phyloP scores from a whole-genome alignment of 2,329 filamentous ascomycete genomes.

The Pestalotiopsis sp. region DNA sequence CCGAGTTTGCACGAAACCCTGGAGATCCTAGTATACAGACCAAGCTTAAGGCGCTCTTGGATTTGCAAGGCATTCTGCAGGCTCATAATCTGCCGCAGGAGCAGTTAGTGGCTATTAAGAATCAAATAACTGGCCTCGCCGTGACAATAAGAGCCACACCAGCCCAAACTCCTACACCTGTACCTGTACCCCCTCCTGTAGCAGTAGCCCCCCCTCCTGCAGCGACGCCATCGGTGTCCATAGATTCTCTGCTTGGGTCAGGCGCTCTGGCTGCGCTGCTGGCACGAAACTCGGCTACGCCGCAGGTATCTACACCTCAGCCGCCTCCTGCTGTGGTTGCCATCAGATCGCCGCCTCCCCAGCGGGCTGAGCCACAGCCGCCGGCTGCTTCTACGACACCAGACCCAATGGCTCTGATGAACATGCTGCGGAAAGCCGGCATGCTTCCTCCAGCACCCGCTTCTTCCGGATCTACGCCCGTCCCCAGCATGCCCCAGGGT shows the following conservation, averaged over 20 bases:
- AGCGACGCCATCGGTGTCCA: constrained; percentile 43
- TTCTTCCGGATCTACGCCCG: constrained; percentile 29
- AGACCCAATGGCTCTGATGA: constrained; percentile 63
- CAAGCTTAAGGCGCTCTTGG: constrained; percentile 81
- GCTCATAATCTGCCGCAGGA: constrained; percentile 77
- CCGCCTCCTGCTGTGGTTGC: constrained; percentile 40
- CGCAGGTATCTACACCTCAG: constrained; percentile 49
- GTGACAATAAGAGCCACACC: constrained; percentile 57
- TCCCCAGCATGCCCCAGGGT: constrained; percentile 39
- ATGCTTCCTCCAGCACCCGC: constrained; percentile 52
- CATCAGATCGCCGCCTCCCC: constrained; percentile 53
- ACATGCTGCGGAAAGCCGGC: constrained; percentile 69
- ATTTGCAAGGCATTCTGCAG: constrained; percentile 80
- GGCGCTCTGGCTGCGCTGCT: constrained; percentile 62
- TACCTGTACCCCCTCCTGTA: constrained; percentile 35
- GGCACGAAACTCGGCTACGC: constrained; percentile 52
- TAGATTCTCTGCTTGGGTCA: constrained; percentile 61
- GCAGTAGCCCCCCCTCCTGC: constrained; percentile 38
- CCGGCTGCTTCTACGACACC: constrained; percentile 35
- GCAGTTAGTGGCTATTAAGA: constrained; percentile 81
- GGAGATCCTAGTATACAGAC: constrained; percentile 76
- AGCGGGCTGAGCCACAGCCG: constrained; percentile 41
- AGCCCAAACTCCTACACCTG: constrained; percentile 42
- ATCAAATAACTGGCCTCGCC: constrained; percentile 80
- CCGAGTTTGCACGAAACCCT: constrained; percentile 74